phyloP scores from a whole-genome alignment of 2,329 filamentous ascomycete genomes.

The Stagonosporopsis cucurbitacearum region DNA sequence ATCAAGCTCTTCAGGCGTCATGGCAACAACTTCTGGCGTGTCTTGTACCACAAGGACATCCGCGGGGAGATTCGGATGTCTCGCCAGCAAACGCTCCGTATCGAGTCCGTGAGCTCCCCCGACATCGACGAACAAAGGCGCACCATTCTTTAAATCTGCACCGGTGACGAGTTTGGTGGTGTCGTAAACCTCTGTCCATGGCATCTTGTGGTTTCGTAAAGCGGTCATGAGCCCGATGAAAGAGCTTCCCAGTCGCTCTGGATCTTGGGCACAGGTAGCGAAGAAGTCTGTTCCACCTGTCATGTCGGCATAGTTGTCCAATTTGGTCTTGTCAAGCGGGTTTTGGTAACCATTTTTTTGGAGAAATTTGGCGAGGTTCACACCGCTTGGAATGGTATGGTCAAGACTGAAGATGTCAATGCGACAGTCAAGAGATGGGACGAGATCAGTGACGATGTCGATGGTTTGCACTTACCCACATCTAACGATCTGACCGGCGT shows the following conservation, averaged over 20 bases:
- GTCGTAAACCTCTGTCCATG: conserved; percentile 19
- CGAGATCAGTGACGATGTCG: not conserved
- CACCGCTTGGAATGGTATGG: conserved; percentile 15
- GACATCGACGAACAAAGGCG: conserved; percentile 15
- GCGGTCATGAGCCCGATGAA: conserved; percentile 16
- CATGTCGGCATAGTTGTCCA: conserved; percentile 18
- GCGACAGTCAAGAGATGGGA: not conserved
- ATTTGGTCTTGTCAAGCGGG: conserved; percentile 12
- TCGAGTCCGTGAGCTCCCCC: conserved; percentile 18
- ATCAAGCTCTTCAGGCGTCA: conserved; percentile 7
- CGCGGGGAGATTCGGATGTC: conserved; percentile 8
- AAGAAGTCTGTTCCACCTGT: conserved; percentile 14
- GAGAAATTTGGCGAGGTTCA: conserved; percentile 11
- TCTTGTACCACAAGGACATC: conserved; percentile 14
- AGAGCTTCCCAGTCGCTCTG: conserved; percentile 5
- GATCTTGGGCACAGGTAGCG: conserved; percentile 12
- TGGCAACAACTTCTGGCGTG: conserved; percentile 8
- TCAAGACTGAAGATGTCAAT: conserved; percentile 4
- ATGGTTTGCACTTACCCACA: conserved; percentile 3
- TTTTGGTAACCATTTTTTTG: conserved; percentile 9
- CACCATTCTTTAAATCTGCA: not conserved
- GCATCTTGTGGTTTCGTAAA: conserved; percentile 14
- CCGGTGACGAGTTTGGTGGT: conserved; percentile 6
- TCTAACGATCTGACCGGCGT: conserved; percentile 9
- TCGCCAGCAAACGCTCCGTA: not conserved